Percentiles rank a stretch among this genome's conserved stretches.
These are phyloP conservation scores for Eryngium alpinum DNA, from an alignment of 140 eudicot genomes.

Conservation along the genomic window DNA sequence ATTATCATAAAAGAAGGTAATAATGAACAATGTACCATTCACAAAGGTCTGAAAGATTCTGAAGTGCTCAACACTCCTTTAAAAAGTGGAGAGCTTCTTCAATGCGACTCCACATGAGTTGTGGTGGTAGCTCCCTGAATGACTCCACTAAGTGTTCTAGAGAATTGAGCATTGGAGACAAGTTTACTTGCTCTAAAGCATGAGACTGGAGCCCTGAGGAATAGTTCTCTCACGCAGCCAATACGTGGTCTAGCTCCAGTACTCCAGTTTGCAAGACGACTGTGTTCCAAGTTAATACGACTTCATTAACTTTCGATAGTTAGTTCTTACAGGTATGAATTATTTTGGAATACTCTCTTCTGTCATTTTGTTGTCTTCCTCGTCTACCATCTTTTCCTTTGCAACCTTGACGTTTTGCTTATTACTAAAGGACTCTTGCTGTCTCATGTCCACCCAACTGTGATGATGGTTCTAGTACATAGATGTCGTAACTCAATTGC, in stretches of 20 bases:
- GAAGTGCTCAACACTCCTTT: slow-evolving; percentile 26
- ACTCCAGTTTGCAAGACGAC: slow-evolving; percentile 83
- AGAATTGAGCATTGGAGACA: slow-evolving; percentile 53
- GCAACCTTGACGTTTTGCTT: slow-evolving; percentile 22
- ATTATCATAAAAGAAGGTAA: slow-evolving; percentile 36
- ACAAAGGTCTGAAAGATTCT: not conserved
- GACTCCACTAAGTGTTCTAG: not conserved
- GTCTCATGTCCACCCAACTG: slow-evolving; percentile 38
- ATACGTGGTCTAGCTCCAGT: slow-evolving; percentile 98
- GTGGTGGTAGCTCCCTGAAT: not conserved
- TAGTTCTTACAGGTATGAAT: slow-evolving; percentile 49
- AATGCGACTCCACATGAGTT: not conserved
- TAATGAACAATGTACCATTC: slow-evolving; percentile 22
- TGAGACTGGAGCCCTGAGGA: slow-evolving; percentile 77
- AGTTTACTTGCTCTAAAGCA: slow-evolving; percentile 60
- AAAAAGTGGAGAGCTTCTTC: slow-evolving; percentile 22
- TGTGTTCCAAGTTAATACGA: slow-evolving; percentile 84
- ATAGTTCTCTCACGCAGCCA: slow-evolving; percentile 83
- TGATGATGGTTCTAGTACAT: slow-evolving; percentile 23
- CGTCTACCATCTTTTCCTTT: slow-evolving; percentile 9
- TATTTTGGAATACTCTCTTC: slow-evolving; percentile 53
- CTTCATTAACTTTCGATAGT: slow-evolving; percentile 55
- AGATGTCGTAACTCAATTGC: slow-evolving; percentile 12
- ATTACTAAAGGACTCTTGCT: slow-evolving; percentile 26
- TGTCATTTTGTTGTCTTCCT: slow-evolving; percentile 16